phyloP scores from a whole-genome alignment of 176 grass and related monocot species.

The Tillandsia leiboldiana region DNA sequence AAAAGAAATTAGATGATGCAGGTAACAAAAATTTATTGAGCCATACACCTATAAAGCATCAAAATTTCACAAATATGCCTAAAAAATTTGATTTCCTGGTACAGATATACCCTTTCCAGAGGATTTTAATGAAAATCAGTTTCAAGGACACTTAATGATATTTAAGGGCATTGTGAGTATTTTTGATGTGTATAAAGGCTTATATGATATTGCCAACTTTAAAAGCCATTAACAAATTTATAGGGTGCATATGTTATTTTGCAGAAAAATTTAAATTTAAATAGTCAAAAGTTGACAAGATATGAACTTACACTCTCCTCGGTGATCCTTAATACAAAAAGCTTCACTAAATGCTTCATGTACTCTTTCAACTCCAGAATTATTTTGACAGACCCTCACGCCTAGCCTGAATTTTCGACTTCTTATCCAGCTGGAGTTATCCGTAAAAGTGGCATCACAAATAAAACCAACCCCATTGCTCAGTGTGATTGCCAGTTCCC shows the following conservation, averaged over 20 bases:
- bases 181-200: no score
- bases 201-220: no score
- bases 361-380: slow-evolving; percentile 34
- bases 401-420: slow-evolving; percentile 84
- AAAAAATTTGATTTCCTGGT: no score
- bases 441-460: slow-evolving; percentile 61
- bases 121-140: no score
- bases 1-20: neutral
- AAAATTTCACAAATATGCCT: no score
- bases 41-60: no score
- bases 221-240: no score
- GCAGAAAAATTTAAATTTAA: neutral
- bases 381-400: slow-evolving; percentile 43
- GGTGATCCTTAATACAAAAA: slow-evolving; percentile 91
- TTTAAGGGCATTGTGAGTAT: no score
- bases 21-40: neutral
- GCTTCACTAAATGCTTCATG: slow-evolving; percentile 72
- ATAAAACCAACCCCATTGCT: slow-evolving; percentile 60
- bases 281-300: neutral
- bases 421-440: slow-evolving; percentile 84
- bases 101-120: no score
- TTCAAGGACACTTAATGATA: no score
- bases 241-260: no score
- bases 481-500: slow-evolving; percentile 54
- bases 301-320: slow-evolving; percentile 63